Base-by-base conservation (phyloP, 2,329 filamentous ascomycete species). In the Ascochyta viciae-villosae region DNA sequence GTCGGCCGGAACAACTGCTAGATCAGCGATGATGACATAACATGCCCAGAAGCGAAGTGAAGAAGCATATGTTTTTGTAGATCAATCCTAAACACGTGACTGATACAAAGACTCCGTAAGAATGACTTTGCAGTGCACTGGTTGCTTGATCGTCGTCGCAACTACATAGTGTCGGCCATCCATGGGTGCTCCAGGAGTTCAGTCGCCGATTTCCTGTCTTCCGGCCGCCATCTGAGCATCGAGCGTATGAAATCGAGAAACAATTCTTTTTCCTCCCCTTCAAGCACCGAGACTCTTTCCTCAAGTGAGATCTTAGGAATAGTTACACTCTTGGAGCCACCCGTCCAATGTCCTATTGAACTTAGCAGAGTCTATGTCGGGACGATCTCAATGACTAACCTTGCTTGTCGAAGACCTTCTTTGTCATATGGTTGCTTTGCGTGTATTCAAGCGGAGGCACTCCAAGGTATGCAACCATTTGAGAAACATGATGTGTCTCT, bases 221-320 rank as follows among this genome's bases (percentile, higher is more conserved):
- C 73, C 2, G 74, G 74, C 33, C 55, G 66, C 74, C 74, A 76
- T 43, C 65, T 63, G 34, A 77, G 61, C 70, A 75, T 75, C 52
- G 67, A 72, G 12, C 67, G 58, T 59, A 76, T 68, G 46, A 76
- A 76, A 16, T 54, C 46, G 23, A 77, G 59, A 58, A 77, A 77
- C 7, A 55, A 43, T 40, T 62, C 54, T 48, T 73, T 74, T 37
- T 42, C 64, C 61, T 69, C 62, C 15, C 65, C 67, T 38, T 68
- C 42, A 48, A 74, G 63, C 37, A 26, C 47, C 12, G 60, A 57
- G 23, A 66, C 10, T 56, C 38, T 39, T 54, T 59, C 54, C 40
- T 61, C 54, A 35, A 66, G 64, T 40, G 58, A 65, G 29, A 63
- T 56, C 48, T 57, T 34, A 46, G 60, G 60, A 42, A 66, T 56